These are phyloP conservation scores for Boletus sensibilis DNA, from an alignment of 768 basidiomycete genomes.

Conservation along the genomic window DNA sequence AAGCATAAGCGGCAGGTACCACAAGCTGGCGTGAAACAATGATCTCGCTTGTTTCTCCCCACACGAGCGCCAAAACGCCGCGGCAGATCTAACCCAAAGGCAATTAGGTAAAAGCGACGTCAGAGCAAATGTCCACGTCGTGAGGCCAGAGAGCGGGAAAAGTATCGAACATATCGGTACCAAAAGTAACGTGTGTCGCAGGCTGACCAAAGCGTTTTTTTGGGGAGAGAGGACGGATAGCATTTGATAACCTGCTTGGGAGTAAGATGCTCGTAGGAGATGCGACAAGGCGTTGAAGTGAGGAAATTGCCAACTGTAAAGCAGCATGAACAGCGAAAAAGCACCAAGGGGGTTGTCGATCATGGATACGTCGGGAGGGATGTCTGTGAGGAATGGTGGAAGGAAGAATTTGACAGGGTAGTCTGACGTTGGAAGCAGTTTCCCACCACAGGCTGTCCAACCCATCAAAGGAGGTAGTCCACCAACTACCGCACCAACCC, in stretches of 20 bases:
- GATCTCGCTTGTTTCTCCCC: conserved; percentile 76
- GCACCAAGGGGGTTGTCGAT: conserved; percentile 83
- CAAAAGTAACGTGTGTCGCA: conserved; percentile 78
- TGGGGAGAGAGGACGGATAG: conserved; percentile 74
- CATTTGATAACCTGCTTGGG: conserved; percentile 93
- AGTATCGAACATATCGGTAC: conserved; percentile 76
- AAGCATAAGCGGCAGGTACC: conserved; percentile 88
- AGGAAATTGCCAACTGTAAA: conserved; percentile 98
- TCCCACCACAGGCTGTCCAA: conserved; percentile 93
- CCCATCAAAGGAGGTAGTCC: conserved; percentile 95
- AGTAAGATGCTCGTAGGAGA: conserved; percentile 83
- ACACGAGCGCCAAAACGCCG: conserved; percentile 68
- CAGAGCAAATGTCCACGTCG: conserved; percentile 86
- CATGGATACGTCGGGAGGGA: conserved; percentile 43
- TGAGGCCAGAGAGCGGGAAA: conserved; percentile 85
- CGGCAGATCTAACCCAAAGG: conserved; percentile 66
- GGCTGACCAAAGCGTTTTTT: conserved; percentile 80
- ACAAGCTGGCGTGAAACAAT: conserved; percentile 78
- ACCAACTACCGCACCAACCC: conserved; percentile 93
- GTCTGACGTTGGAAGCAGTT: conserved; percentile 60
- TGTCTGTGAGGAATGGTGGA: conserved; percentile 53
- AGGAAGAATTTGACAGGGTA: conserved; percentile 62
- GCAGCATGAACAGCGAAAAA: conserved; percentile 74
- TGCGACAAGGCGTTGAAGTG: conserved; percentile 96
- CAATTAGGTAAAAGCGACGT: conserved; percentile 76